Conservation (phyloP, 805 yeast species). For the Kuraishia capsulata region DNA sequence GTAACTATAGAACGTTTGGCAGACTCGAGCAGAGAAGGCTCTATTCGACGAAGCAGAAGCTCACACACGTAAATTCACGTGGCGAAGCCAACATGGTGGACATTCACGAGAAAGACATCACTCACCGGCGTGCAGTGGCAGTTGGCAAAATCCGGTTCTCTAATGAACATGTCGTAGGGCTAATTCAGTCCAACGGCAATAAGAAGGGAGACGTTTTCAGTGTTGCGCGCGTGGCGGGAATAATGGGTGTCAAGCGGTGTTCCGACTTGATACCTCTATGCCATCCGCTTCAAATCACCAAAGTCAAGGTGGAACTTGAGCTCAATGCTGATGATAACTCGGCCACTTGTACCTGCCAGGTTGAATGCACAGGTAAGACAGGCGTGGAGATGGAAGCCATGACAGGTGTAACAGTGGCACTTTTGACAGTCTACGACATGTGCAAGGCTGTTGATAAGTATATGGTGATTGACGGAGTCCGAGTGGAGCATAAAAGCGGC, state of each 20-base stretch:
- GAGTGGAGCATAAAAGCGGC: constrained; percentile 32
- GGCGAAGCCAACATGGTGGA: constrained; percentile 44
- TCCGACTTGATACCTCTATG: constrained; percentile 39
- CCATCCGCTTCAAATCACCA: constrained; percentile 36
- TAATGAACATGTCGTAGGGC: constrained; percentile 17
- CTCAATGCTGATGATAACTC: constrained; percentile 10
- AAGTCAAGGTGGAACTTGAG: constrained; percentile 24
- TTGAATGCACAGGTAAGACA: constrained; percentile 38
- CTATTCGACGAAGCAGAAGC: constrained; percentile 3
- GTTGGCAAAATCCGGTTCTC: constrained; percentile 32
- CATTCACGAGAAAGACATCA: constrained; percentile 26
- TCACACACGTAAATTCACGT: constrained; percentile 29
- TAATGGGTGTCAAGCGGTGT: constrained; percentile 42
- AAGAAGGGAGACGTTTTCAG: constrained; percentile 46
- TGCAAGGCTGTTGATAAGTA: constrained; percentile 46
- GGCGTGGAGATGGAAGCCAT: constrained; percentile 55
- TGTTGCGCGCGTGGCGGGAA: constrained; percentile 39
- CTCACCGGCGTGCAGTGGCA: constrained; percentile 35
- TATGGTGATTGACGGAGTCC: constrained; percentile 29
- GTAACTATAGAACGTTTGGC: constrained; percentile 1
- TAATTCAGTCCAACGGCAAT: constrained; percentile 25
- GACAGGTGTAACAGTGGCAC: constrained; percentile 31
- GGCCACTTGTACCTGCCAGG: constrained; percentile 26
- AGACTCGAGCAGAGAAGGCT: not conserved
- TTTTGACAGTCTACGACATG: constrained; percentile 47